These are phyloP conservation scores for Nyctanthes arbortristis DNA, from an alignment of 257 asterid genomes.

Conservation along the genomic window DNA sequence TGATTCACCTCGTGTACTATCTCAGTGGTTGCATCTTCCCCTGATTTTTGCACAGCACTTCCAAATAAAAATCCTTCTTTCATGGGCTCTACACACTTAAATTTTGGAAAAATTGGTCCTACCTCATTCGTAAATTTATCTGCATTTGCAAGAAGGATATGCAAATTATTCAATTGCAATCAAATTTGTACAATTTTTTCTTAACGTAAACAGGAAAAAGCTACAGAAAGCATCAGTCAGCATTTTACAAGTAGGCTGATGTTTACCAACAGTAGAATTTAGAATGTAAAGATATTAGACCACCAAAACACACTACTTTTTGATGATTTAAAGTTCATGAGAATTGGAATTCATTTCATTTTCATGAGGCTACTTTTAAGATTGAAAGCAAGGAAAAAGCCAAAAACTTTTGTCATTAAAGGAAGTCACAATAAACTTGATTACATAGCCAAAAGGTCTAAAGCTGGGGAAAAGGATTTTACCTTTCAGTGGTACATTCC, in stretches of 20 bases:
- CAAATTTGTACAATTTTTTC: slow-evolving; percentile 4
- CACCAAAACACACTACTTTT: neutral
- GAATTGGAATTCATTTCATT: neutral
- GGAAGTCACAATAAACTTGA: neutral
- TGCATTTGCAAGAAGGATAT: slow-evolving; percentile 37
- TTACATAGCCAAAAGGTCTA: slow-evolving; percentile 5
- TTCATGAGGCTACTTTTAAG: neutral
- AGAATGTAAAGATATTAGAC: neutral
- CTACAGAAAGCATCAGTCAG: neutral
- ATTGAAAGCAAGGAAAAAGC: neutral
- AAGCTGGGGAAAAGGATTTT: slow-evolving; percentile 12
- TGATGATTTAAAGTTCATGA: no score
- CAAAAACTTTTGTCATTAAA: neutral
- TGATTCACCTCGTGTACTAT: slow-evolving; percentile 47
- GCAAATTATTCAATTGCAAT: slow-evolving; percentile 4
- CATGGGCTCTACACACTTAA: slow-evolving; percentile 59
- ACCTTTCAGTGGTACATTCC: slow-evolving; percentile 71
- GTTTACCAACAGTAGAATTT: neutral
- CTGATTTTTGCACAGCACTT: slow-evolving; percentile 33
- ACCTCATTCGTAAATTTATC: slow-evolving; percentile 76
- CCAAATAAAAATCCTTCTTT: slow-evolving; percentile 72
- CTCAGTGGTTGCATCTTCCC: slow-evolving; percentile 34
- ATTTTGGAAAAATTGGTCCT: slow-evolving; percentile 38
- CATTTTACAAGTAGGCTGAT: neutral
- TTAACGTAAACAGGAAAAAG: neutral